Conservation (phyloP, 306 rosid genomes). For the Pterocarpus santalinus region DNA sequence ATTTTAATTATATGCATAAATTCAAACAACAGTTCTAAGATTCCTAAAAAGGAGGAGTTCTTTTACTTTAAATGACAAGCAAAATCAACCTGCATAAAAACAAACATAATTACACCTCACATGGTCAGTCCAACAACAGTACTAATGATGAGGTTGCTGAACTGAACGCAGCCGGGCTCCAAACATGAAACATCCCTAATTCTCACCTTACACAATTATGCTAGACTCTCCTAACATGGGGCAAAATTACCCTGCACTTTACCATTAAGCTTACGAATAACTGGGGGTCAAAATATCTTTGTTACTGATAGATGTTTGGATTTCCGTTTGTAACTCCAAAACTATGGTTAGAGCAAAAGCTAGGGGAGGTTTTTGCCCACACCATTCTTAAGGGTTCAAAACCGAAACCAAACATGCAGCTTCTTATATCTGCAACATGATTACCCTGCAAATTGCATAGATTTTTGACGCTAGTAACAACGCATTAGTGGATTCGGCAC, state of each 20-base stretch:
- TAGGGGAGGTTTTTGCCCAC: no score
- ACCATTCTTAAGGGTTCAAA: neutral
- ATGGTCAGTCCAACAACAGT: constrained; percentile 27
- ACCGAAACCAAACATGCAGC: neutral
- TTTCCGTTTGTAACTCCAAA: neutral
- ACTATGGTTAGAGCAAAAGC: neutral
- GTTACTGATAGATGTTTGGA: neutral
- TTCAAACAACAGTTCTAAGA: constrained; percentile 21
- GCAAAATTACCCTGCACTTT: neutral
- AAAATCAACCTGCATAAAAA: constrained; percentile 17
- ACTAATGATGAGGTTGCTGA: neutral
- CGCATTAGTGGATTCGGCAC: constrained; percentile 22
- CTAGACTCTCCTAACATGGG: neutral
- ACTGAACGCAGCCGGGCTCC: constrained; percentile 10
- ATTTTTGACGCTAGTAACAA: neutral
- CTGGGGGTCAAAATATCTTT: constrained; percentile 6
- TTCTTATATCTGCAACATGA: neutral
- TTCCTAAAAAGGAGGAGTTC: neutral
- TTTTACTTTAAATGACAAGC: constrained; percentile 30
- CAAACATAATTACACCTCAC: constrained; percentile 18
- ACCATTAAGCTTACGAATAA: constrained; percentile 1
- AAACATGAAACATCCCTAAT: constrained; percentile 26
- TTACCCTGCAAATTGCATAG: neutral
- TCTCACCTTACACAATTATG: constrained; percentile 19
- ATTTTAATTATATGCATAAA: neutral